phyloP scores from a whole-genome alignment of 495 filamentous ascomycete genomes.

The Neurospora tetraspora region DNA sequence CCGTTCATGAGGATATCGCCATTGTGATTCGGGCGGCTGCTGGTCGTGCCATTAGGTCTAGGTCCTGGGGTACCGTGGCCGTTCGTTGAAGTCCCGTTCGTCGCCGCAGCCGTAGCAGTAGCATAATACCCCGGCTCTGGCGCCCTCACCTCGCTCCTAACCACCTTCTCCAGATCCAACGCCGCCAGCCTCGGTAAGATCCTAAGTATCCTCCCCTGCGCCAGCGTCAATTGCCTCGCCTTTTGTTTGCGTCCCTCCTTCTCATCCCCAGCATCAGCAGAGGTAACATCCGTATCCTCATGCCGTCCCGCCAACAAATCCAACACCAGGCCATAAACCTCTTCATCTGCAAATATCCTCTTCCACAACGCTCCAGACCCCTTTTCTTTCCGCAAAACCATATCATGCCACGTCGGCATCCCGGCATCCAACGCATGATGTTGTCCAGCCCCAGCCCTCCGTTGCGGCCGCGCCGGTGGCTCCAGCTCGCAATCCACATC shows the following conservation, averaged over 20 bases:
- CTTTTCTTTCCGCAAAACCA: conserved; percentile 26
- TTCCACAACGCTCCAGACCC: conserved; percentile 68
- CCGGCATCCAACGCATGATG: not conserved
- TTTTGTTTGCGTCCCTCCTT: not conserved
- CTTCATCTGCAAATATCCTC: conserved; percentile 54
- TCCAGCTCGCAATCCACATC: conserved; percentile 52
- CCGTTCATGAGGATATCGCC: conserved; percentile 17
- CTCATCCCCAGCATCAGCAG: not conserved
- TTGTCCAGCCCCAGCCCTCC: not conserved
- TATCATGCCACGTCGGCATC: conserved; percentile 8
- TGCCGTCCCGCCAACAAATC: conserved; percentile 44
- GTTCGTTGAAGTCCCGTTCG: not conserved
- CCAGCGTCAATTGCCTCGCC: conserved; percentile 58
- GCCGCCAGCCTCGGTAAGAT: conserved; percentile 57
- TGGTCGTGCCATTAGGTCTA: not conserved
- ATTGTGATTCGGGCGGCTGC: not conserved
- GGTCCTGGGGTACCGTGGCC: not conserved
- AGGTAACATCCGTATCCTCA: conserved; percentile 24
- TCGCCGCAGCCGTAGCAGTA: not conserved
- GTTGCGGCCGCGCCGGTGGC: conserved; percentile 28
- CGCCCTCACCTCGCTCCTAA: conserved; percentile 44
- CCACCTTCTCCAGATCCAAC: conserved; percentile 53
- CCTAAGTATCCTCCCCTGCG: conserved; percentile 66
- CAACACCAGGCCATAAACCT: conserved; percentile 57
- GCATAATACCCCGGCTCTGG: conserved; percentile 43